Conservation (phyloP, 805 yeast genomes). For the Scheffersomyces amazonensis region DNA sequence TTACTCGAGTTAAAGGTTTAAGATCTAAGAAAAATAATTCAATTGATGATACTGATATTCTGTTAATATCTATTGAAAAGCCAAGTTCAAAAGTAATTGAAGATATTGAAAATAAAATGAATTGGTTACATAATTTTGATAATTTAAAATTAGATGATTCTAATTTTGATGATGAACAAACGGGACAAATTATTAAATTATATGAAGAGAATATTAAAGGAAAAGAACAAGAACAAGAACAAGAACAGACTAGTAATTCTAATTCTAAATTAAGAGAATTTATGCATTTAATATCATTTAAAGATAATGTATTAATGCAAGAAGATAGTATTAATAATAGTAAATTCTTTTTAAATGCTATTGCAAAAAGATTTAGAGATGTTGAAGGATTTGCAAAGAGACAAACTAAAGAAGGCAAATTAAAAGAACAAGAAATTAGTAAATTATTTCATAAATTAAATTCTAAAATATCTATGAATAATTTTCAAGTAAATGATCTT, state of each 20-base stretch:
- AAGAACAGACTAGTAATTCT: neutral
- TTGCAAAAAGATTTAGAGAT: conserved; percentile 77
- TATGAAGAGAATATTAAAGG: conserved; percentile 16
- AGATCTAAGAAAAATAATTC: conserved; percentile 39
- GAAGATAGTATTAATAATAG: conserved; percentile 15
- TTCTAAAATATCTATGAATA: conserved; percentile 62
- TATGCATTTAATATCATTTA: conserved; percentile 22
- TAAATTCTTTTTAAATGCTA: conserved; percentile 36
- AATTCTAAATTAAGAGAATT: conserved; percentile 14
- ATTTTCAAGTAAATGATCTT: conserved; percentile 71
- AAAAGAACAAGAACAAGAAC: too few species aligned
- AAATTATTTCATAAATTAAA: conserved; percentile 29
- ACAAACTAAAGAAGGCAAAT: conserved; percentile 68
- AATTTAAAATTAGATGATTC: conserved; percentile 2
- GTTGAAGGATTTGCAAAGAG: conserved; percentile 88
- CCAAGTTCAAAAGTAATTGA: conserved; percentile 41
- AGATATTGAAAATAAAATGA: conserved; percentile 34
- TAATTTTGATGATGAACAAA: conserved; percentile 9
- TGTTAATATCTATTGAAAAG: conserved; percentile 21
- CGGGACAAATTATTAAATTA: conserved; percentile 12
- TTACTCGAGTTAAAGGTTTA: conserved; percentile 79
- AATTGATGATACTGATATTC: conserved; percentile 28
- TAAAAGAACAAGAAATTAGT: conserved; percentile 46
- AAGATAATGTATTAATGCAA: conserved; percentile 22
- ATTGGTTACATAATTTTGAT: conserved; percentile 45